phyloP scores from a whole-genome alignment of 768 basidiomycete genomes.

The Trametes cingulata region DNA sequence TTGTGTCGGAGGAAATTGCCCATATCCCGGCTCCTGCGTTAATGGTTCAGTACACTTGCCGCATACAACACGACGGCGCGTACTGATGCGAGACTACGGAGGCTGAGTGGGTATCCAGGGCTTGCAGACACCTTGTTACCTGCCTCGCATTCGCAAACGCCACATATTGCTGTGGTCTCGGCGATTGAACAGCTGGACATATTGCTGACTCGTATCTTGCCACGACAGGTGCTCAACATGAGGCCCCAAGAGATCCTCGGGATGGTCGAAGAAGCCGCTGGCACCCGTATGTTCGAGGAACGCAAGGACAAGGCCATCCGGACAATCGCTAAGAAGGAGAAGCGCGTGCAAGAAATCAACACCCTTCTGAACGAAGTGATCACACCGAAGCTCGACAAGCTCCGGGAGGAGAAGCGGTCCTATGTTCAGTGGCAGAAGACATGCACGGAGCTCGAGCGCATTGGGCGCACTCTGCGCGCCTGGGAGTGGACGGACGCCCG shows the following conservation, averaged over 20 bases:
- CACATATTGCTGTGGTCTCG: too few relatives aligned
- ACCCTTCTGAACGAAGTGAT: slow-evolving; percentile 85
- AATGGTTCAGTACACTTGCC: too few relatives aligned
- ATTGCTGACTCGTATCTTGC: background rate
- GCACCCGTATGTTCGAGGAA: slow-evolving; percentile 99
- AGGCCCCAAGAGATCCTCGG: slow-evolving; percentile 95
- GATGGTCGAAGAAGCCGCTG: slow-evolving; percentile 98
- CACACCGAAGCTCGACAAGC: slow-evolving; percentile 88
- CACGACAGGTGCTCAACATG: slow-evolving; percentile 86
- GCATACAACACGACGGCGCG: too few relatives aligned
- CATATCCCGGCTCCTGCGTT: too few relatives aligned
- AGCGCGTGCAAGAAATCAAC: slow-evolving; percentile 87
- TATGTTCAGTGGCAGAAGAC: slow-evolving; percentile 92
- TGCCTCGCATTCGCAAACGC: too few relatives aligned
- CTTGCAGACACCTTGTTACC: background rate
- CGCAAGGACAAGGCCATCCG: slow-evolving; percentile 95
- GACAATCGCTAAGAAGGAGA: slow-evolving; percentile 97
- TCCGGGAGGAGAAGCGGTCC: slow-evolving; percentile 84
- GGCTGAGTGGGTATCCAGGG: too few relatives aligned
- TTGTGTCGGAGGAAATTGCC: too few relatives aligned
- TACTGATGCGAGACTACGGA: too few relatives aligned
- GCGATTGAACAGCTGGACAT: too few relatives aligned
- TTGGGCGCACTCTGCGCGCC: slow-evolving; percentile 79
- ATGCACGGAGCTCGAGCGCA: slow-evolving; percentile 81
- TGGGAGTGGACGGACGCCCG: slow-evolving; percentile 81